A percentile compares a stretch with the other conserved stretches of the same genome.
Conservation (phyloP, 345 rosid species). For the Euphorbia tirucalli region DNA sequence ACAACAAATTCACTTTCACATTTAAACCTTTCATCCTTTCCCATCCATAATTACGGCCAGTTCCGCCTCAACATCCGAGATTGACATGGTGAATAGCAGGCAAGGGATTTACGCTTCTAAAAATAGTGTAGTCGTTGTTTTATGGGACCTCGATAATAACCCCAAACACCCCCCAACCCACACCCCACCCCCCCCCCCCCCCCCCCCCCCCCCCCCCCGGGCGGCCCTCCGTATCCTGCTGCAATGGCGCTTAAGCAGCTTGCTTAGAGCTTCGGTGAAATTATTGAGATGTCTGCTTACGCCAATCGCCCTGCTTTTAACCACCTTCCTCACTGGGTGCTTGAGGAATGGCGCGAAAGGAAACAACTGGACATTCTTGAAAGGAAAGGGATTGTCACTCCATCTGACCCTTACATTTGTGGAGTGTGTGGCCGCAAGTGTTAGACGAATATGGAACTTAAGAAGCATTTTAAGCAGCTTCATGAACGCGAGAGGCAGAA, state of each 20-base stretch:
- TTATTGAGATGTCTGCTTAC: slow-evolving; percentile 77
- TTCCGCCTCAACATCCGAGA: slow-evolving; percentile 46
- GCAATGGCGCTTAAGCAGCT: slow-evolving; percentile 57
- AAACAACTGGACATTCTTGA: slow-evolving; percentile 61
- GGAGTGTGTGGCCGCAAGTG: slow-evolving; percentile 86
- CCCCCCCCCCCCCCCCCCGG: too few relatives aligned
- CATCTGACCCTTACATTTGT: slow-evolving; percentile 52
- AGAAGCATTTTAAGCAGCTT: slow-evolving; percentile 81
- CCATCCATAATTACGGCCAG: slow-evolving; percentile 25
- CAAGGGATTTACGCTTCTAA: slow-evolving; percentile 68
- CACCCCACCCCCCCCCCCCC: too few relatives aligned
- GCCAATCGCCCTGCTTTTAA: slow-evolving; percentile 90
- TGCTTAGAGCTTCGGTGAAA: slow-evolving; percentile 64
- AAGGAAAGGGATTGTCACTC: slow-evolving; percentile 43
- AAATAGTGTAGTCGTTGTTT: slow-evolving; percentile 66
- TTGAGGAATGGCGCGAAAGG: slow-evolving; percentile 60
- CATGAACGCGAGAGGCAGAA: slow-evolving; percentile 87
- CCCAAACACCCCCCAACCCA: too few relatives aligned
- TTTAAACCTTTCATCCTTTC: slow-evolving; percentile 3
- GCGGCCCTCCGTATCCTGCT: slow-evolving; percentile 75
- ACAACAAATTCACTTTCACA: slow-evolving; percentile 8
- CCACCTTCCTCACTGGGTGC: slow-evolving; percentile 77
- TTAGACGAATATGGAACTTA: slow-evolving; percentile 71
- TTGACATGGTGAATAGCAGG: slow-evolving; percentile 80
- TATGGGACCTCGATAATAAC: slow-evolving; percentile 98